Evolutionary conservation across 257 asterid genomes (phyloP), one percentile per base, ranked within the genome.

Genomic region (Misopates orontium): DNA sequence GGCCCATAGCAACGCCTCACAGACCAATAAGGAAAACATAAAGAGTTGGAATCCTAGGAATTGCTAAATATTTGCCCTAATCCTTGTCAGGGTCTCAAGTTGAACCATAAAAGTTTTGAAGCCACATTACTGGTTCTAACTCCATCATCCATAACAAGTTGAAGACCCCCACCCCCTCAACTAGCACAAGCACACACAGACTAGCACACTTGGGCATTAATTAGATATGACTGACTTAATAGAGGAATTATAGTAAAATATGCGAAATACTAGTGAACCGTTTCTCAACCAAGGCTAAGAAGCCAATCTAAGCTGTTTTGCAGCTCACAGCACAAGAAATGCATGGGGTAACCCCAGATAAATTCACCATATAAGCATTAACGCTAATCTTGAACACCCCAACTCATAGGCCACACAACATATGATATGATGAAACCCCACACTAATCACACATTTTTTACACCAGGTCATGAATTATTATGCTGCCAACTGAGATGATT

Each of bases 1-100:
- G 64, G 64, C 36, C 49, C 44, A 49, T 31, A 44, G 63, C 50
- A 18, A 39, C 68, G 25, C 48, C 48, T 15, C 8, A 10, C 13
- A 8, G 2, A 42, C 48, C 11, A 42, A 42, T 8, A 42, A 15
- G 2, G 47, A 0, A 41, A 36, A 56, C 21, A 18, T 2, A 40
- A 39, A 28, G 36, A 28, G 36, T 28, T 28, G 2, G 6, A 2
- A 28, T 2, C 2, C 36, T 28, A 28, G 6, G 6, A 28, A 6
- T 2, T n/a, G 36, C 36, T 2, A 28, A 2, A 28, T 28, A 28
- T 28, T 28, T 45, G 47, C 47, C 24, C 45, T 23, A 45, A 47
- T 45, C 45, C n/a, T 24, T 22, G 10, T n/a, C 47, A 53, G 56
- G 36, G 22, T 53, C 31, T 53, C 36, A 40, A 10, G 32, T 4